Evolutionary conservation across 306 rosid genomes (phyloP).

Genomic region (Albizia julibrissin): DNA sequence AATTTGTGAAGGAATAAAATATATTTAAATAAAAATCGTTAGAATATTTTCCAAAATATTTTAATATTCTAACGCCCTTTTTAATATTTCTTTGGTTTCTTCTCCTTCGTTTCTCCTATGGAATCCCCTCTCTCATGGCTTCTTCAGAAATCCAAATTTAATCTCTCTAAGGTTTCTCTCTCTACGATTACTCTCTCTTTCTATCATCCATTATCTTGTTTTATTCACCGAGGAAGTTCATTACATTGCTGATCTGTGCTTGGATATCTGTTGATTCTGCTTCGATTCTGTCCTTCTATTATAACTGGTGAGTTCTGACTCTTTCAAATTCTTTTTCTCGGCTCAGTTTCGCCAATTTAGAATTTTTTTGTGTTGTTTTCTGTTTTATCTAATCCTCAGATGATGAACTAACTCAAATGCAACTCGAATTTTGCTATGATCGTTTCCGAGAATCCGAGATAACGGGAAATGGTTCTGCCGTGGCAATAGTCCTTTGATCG

Average conservation of each 20-base stretch:
- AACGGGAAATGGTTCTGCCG: conserved; percentile 17
- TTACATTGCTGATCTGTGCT: conserved; percentile 58
- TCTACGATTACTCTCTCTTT: conserved; percentile 29
- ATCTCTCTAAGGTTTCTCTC: conserved; percentile 47
- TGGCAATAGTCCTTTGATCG: conserved; percentile 8
- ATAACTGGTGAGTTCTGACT: conserved; percentile 47
- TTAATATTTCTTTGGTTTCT: conserved; percentile 46
- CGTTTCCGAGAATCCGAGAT: conserved; percentile 30
- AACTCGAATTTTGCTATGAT: conserved; percentile 38
- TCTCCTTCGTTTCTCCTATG: conserved; percentile 48
- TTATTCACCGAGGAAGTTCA: conserved; percentile 37
- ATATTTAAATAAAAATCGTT: conserved; percentile 7
- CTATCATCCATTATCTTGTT: conserved; percentile 18
- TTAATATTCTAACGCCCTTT: conserved; percentile 7
- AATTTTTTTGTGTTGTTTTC: conserved; percentile 15
- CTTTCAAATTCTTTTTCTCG: conserved; percentile 12
- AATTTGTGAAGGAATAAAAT: conserved; percentile 36
- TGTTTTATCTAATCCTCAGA: conserved; percentile 24
- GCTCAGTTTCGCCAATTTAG: conserved; percentile 27
- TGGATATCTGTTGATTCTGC: conserved; percentile 14
- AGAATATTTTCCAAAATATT: conserved; percentile 19
- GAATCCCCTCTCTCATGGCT: conserved; percentile 51
- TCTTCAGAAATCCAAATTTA: conserved; percentile 52
- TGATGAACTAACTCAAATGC: conserved; percentile 39
- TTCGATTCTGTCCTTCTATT: conserved; percentile 33